Conservation (phyloP, 2,329 filamentous ascomycete genomes). For the Pyrenophora graminea region DNA sequence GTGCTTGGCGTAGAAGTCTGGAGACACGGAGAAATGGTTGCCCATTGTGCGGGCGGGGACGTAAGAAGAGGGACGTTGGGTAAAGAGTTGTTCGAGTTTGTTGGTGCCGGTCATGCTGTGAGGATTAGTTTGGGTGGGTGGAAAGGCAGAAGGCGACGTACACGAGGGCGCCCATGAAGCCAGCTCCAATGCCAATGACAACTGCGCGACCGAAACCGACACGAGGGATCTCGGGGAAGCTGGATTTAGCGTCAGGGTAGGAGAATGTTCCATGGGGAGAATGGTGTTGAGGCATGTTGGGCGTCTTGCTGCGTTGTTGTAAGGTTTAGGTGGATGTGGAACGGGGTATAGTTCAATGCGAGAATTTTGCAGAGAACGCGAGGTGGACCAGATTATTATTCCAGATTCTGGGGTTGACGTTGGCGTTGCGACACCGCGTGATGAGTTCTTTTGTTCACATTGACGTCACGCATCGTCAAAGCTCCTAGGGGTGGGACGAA, state of each 20-base stretch:
- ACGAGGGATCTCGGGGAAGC: slow-evolving; percentile 20
- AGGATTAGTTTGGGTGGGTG: background rate
- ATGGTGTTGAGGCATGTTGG: slow-evolving; percentile 22
- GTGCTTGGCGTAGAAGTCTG: slow-evolving; percentile 15
- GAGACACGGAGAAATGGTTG: slow-evolving; percentile 29
- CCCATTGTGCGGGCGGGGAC: slow-evolving; percentile 37
- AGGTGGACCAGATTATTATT: background rate
- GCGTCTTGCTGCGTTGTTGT: too few relatives aligned
- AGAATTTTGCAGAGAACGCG: too few relatives aligned
- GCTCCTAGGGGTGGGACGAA: too few relatives aligned
- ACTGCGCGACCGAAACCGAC: slow-evolving; percentile 25
- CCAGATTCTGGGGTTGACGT: background rate
- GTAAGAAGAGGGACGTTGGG: slow-evolving; percentile 34
- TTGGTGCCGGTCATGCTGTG: slow-evolving; percentile 35
- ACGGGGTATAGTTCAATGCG: too few relatives aligned
- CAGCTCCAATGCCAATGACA: slow-evolving; percentile 24
- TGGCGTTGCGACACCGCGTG: background rate
- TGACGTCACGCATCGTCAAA: slow-evolving; percentile 11
- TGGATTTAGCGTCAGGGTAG: slow-evolving; percentile 23
- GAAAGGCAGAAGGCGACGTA: background rate
- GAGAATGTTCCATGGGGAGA: slow-evolving; percentile 14
- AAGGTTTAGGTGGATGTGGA: background rate
- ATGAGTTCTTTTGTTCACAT: slow-evolving; percentile 2
- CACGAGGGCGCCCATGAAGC: slow-evolving; percentile 21
- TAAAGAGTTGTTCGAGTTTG: slow-evolving; percentile 38